A percentile compares a stretch with the other conserved stretches of the same genome.
Evolutionary conservation across 345 rosid genomes (phyloP).

Genomic region (Cardamine occulta): DNA sequence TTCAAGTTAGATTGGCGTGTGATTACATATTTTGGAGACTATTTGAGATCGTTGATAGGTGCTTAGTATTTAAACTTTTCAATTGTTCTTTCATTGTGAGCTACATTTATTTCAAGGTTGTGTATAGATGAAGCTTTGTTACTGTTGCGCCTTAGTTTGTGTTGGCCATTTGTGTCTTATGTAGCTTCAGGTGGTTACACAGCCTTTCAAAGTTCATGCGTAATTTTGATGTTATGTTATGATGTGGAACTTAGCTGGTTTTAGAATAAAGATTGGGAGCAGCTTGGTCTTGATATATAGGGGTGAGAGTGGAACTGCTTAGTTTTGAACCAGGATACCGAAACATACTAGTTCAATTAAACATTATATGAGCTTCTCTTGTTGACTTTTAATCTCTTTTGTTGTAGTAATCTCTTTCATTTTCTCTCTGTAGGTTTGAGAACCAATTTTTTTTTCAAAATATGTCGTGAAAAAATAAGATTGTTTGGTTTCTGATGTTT

Average conservation of each 20-base stretch:
- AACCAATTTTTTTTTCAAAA: no score
- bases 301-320: slow-evolving; percentile 12
- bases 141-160: slow-evolving; percentile 14
- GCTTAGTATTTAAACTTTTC: background rate
- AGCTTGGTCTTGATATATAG: background rate
- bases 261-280: slow-evolving; percentile 3
- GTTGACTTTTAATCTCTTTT: background rate
- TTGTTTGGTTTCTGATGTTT: slow-evolving; percentile 31
- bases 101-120: slow-evolving; percentile 1
- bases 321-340: slow-evolving; percentile 17
- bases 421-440: background rate
- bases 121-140: background rate
- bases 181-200: slow-evolving; percentile 28
- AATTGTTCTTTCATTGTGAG: background rate
- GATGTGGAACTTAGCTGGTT: slow-evolving; percentile 16
- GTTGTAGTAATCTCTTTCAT: background rate
- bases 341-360: background rate
- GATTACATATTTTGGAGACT: background rate
- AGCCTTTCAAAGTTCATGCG: background rate
- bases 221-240: slow-evolving; percentile 12
- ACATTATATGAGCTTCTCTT: background rate
- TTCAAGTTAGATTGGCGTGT: background rate
- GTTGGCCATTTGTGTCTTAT: slow-evolving; percentile 4
- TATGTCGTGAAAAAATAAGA: no score
- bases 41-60: background rate